phyloP scores from a whole-genome alignment of 768 basidiomycete species.

The Suillus weaverae region DNA sequence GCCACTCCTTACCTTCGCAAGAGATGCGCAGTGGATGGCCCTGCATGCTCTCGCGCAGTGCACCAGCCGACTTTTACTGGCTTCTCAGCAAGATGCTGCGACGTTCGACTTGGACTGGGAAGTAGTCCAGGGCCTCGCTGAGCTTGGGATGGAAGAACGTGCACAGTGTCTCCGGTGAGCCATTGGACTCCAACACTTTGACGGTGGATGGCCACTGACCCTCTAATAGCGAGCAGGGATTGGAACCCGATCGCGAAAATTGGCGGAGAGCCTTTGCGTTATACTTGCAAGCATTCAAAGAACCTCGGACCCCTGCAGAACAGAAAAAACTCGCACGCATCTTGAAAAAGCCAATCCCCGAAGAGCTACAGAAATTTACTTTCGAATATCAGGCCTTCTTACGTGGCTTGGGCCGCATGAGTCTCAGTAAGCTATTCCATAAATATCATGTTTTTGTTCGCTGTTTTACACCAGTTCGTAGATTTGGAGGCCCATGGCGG shows the following conservation, averaged over 20 bases:
- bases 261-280: conserved; percentile 69
- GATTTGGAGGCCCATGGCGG: conserved; percentile 87
- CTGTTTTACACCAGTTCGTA: conserved; percentile 23
- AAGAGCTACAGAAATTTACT: conserved; percentile 53
- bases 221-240: conserved; percentile 30
- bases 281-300: conserved; percentile 61
- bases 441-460: conserved; percentile 1
- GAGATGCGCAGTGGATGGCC: conserved; percentile 63
- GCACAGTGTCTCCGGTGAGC: conserved; percentile 35
- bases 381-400: conserved; percentile 81
- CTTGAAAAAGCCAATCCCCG: conserved; percentile 48
- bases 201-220: neutral
- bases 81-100: conserved; percentile 46
- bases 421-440: conserved; percentile 58
- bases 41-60: conserved; percentile 71
- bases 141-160: conserved; percentile 74
- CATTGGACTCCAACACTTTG: neutral
- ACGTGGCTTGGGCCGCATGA: conserved; percentile 72
- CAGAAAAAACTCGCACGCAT: conserved; percentile 59
- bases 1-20: conserved; percentile 60
- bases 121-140: conserved; percentile 62
- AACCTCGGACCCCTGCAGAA: conserved; percentile 48
- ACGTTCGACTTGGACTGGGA: conserved; percentile 46
- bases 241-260: conserved; percentile 59
- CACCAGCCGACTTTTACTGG: conserved; percentile 61